Conservation (phyloP, 208 protist species). For the Wallacemonas sp. region DNA sequence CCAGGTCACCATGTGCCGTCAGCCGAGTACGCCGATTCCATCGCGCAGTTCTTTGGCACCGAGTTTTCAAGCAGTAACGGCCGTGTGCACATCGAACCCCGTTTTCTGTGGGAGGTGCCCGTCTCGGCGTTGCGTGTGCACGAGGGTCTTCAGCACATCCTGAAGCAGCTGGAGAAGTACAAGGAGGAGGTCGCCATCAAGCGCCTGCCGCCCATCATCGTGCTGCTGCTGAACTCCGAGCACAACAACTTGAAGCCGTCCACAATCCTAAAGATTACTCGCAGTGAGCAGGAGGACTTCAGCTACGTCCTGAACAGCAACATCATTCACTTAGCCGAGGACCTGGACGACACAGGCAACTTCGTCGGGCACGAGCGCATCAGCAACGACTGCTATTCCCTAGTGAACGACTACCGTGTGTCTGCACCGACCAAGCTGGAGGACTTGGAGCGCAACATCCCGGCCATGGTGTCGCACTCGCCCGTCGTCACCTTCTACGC, state of each 20-base stretch:
- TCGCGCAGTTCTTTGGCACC: slow-evolving; percentile 79
- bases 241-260: slow-evolving; percentile 85
- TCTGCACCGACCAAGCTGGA: slow-evolving; percentile 68
- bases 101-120: slow-evolving; percentile 90
- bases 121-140: slow-evolving; percentile 87
- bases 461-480: slow-evolving; percentile 73
- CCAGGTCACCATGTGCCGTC: slow-evolving; percentile 52
- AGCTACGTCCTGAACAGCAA: slow-evolving; percentile 89
- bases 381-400: slow-evolving; percentile 73
- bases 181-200: slow-evolving; percentile 83
- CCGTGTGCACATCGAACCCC: slow-evolving; percentile 68
- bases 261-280: slow-evolving; percentile 79
- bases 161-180: slow-evolving; percentile 84
- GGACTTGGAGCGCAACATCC: slow-evolving; percentile 73
- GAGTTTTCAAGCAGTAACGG: slow-evolving; percentile 71
- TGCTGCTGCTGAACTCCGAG: slow-evolving; percentile 88
- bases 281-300: slow-evolving; percentile 76
- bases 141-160: slow-evolving; percentile 87
- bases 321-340: slow-evolving; percentile 86
- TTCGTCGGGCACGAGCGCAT: slow-evolving; percentile 89
- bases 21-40: slow-evolving; percentile 67
- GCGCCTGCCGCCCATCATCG: slow-evolving; percentile 85
- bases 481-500: slow-evolving; percentile 84
- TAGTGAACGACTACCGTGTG: slow-evolving; percentile 90
- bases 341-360: slow-evolving; percentile 82